phyloP scores from a whole-genome alignment of 1,284 basidiomycete genomes.

The Apiotrichum gamsii region DNA sequence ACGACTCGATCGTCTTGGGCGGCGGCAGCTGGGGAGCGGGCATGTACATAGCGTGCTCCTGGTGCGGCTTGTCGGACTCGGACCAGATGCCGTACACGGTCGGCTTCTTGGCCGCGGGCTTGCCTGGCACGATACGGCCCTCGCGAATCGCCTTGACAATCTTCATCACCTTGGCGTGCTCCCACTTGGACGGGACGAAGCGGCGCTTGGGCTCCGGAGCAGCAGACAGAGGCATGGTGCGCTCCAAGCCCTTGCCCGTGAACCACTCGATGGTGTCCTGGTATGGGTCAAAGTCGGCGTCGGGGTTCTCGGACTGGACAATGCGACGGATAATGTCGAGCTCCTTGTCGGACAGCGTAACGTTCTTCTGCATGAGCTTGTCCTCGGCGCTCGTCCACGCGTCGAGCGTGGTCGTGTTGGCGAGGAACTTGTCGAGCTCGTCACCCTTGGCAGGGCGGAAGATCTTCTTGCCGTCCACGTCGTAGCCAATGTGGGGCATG shows the following conservation, averaged over 20 bases:
- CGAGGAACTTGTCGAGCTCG: conserved; percentile 94
- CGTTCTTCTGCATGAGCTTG: conserved; percentile 78
- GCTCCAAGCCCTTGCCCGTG: conserved; percentile 89
- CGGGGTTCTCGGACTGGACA: conserved; percentile 85
- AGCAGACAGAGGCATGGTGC: conserved; percentile 83
- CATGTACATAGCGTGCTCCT: conserved; percentile 67
- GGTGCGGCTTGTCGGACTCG: conserved; percentile 57
- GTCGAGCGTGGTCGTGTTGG: conserved; percentile 85
- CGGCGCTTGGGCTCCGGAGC: conserved; percentile 93
- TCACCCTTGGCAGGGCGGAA: conserved; percentile 91
- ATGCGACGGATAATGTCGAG: conserved; percentile 90
- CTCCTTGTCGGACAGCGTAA: conserved; percentile 81
- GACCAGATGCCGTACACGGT: conserved; percentile 90
- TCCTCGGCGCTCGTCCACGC: conserved; percentile 94
- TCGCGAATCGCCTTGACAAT: conserved; percentile 96
- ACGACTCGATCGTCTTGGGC: conserved; percentile 89
- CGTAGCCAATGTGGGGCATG: conserved; percentile 97
- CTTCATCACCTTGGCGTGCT: conserved; percentile 99
- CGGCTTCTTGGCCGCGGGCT: conserved; percentile 62
- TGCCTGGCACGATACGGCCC: conserved; percentile 85
- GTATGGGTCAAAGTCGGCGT: conserved; percentile 82
- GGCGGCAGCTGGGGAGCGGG: conserved; percentile 88
- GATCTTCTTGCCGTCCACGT: conserved; percentile 90
- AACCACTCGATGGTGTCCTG: conserved; percentile 95
- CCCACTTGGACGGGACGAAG: conserved; percentile 98